Conservation (phyloP, 306 rosid species). For the Quercus mongolica region DNA sequence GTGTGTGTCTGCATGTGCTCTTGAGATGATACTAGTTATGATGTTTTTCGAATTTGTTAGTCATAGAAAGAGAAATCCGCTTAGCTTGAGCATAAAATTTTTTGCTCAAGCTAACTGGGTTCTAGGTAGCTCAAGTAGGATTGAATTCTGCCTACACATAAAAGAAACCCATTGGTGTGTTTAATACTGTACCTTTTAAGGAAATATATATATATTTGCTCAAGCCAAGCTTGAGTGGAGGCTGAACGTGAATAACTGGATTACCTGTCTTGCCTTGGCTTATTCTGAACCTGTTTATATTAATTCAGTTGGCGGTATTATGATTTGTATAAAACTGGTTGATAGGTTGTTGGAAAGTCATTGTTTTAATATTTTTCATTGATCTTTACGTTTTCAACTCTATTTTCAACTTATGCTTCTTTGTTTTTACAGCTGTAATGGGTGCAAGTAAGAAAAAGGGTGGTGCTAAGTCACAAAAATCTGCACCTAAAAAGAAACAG, state of each 20-base stretch:
- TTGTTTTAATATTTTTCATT: neutral
- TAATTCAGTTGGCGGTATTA: neutral
- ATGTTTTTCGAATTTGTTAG: neutral
- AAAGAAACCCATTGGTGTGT: too few relatives aligned
- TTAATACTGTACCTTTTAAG: too few relatives aligned
- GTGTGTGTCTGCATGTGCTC: neutral
- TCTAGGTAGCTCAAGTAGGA: too few relatives aligned
- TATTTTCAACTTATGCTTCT: neutral
- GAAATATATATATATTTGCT: neutral
- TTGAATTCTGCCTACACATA: too few relatives aligned
- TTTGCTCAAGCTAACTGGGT: too few relatives aligned
- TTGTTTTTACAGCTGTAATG: constrained; percentile 26
- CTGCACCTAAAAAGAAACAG: constrained; percentile 36
- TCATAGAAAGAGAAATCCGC: too few relatives aligned
- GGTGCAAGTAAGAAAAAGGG: constrained; percentile 43
- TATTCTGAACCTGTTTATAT: neutral
- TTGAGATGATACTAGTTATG: neutral
- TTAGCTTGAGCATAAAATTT: too few relatives aligned
- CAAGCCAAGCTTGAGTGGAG: neutral
- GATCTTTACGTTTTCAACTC: neutral
- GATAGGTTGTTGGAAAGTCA: neutral
- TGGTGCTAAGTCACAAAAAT: constrained; percentile 15
- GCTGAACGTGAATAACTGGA: neutral
- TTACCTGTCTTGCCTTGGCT: neutral
- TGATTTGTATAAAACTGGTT: neutral